Evolutionary conservation across 2,329 filamentous ascomycete genomes (phyloP).

Genomic region (Penicillium thymicola): DNA sequence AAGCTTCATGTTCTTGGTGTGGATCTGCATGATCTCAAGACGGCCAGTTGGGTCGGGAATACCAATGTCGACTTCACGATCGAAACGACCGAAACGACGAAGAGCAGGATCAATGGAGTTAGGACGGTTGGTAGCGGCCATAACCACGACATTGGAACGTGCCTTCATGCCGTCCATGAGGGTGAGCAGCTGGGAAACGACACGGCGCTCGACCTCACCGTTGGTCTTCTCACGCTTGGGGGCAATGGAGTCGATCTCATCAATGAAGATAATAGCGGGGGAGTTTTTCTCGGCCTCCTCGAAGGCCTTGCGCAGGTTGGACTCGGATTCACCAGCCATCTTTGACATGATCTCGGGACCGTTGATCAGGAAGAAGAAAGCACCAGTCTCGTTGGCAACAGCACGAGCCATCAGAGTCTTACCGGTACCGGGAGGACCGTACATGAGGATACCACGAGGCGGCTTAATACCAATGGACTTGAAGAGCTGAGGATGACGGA

Average conservation of each 20-base stretch:
- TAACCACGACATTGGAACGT: constrained; percentile 95
- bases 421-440: constrained; percentile 95
- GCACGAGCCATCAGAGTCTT: constrained; percentile 99
- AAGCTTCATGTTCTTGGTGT: constrained; percentile 99
- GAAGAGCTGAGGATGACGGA: constrained; percentile 97
- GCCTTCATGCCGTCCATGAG: constrained; percentile 99
- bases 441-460: constrained; percentile 93
- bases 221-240: constrained; percentile 99
- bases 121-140: constrained; percentile 97
- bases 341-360: constrained; percentile 99
- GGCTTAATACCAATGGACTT: constrained; percentile 99
- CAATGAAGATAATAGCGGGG: constrained; percentile 98
- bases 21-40: constrained; percentile 97
- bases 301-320: constrained; percentile 97
- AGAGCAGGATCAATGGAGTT: constrained; percentile 98
- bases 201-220: constrained; percentile 96
- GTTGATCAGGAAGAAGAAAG: constrained; percentile 99
- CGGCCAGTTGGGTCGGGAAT: constrained; percentile 97
- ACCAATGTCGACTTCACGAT: constrained; percentile 97
- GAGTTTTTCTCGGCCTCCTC: constrained; percentile 99
- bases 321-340: constrained; percentile 99
- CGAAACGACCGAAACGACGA: constrained; percentile 96
- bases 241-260: constrained; percentile 98
- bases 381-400: constrained; percentile 97
- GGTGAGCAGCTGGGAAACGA: constrained; percentile 92